Conservation (phyloP, 495 filamentous ascomycete genomes). For the Emericellopsis terricola region DNA sequence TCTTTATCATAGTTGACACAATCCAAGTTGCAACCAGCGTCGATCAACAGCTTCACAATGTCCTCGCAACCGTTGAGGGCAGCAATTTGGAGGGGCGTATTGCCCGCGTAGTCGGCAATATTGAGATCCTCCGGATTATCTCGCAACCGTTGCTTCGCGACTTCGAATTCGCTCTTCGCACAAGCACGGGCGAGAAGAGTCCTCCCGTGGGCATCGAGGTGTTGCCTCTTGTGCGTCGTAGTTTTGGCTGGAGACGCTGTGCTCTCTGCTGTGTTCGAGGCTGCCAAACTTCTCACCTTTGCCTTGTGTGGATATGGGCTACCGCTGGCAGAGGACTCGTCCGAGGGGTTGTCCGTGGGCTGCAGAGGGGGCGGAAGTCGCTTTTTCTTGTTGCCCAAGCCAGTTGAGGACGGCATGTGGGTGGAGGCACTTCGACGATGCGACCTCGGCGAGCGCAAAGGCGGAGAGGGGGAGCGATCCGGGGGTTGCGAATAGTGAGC, state of each 20-base stretch:
- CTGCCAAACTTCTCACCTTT: slow-evolving; percentile 46
- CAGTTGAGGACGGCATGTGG: slow-evolving; percentile 34
- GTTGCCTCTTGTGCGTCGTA: slow-evolving; percentile 55
- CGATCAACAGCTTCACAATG: slow-evolving; percentile 66
- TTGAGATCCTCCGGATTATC: slow-evolving; percentile 77
- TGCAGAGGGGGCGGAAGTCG: slow-evolving; percentile 37
- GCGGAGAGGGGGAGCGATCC: slow-evolving; percentile 45
- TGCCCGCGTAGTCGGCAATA: slow-evolving; percentile 78
- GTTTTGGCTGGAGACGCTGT: slow-evolving; percentile 48
- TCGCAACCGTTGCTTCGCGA: slow-evolving; percentile 44
- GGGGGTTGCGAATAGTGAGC: slow-evolving; percentile 10
- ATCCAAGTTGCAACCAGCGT: slow-evolving; percentile 66
- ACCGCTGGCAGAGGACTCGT: slow-evolving; percentile 54
- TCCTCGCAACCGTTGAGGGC: slow-evolving; percentile 65
- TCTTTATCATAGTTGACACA: slow-evolving; percentile 70
- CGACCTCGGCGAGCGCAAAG: slow-evolving; percentile 26
- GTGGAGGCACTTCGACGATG: slow-evolving; percentile 50
- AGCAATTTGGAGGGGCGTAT: slow-evolving; percentile 84
- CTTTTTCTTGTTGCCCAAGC: slow-evolving; percentile 36
- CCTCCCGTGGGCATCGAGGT: slow-evolving; percentile 69
- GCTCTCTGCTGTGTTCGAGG: slow-evolving; percentile 32
- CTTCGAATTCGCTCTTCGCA: slow-evolving; percentile 55
- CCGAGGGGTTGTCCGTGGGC: slow-evolving; percentile 47
- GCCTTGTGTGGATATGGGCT: slow-evolving; percentile 51
- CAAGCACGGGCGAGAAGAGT: slow-evolving; percentile 73